Base-by-base conservation (phyloP, 306 rosid genomes). In the Fragaria iinumae region DNA sequence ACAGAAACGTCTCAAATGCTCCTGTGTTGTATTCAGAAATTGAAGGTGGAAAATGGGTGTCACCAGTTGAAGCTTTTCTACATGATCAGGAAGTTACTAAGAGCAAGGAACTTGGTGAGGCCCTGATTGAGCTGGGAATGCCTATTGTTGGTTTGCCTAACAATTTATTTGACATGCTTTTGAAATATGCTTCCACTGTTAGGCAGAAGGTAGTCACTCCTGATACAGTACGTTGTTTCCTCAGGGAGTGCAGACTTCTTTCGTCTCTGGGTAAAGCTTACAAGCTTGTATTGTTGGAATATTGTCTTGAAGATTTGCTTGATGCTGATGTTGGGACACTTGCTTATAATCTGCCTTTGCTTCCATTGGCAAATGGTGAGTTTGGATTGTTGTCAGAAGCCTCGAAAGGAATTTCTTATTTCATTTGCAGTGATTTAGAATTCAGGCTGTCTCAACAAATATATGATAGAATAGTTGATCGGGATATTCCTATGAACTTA, bases 301-400 rank as follows among this genome's bases (percentile, higher is more conserved):
- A 92, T 86, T 92, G 96, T 80, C 89, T 94, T 63, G 98, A 92
- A 84, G 98, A 92, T 80, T 84, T 94, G 89, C 87, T 94, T 74
- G 96, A 94, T 80, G 89, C 80, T 86, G 97, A 94, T 80, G 97
- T 90, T 83, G 90, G 91, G 80, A 78, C 82, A 71, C 91, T 88
- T 84, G 93, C 90, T 43, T 82, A 76, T 77, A 82, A 87, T 78
- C 81, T 94, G 69, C 93, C 96, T 73, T 84, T 94, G 76, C 88
- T 94, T 86, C 98, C 98, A 59, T 74, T 94, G 87, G 97, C 97
- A 71, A 90, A 90, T 87, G 98, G 98, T 41, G 89, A 78, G 79
- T 92, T 89, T 77, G 97, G 95, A 67, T 78, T 84, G 20, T 81
- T 94, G 78, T 82, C 82, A 32, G 90, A 87, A 82, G 88, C 91